A percentile compares a stretch with the other conserved stretches of the same genome.
Evolutionary conservation across 306 rosid species (phyloP).

Genomic region (Medicago lupulina): DNA sequence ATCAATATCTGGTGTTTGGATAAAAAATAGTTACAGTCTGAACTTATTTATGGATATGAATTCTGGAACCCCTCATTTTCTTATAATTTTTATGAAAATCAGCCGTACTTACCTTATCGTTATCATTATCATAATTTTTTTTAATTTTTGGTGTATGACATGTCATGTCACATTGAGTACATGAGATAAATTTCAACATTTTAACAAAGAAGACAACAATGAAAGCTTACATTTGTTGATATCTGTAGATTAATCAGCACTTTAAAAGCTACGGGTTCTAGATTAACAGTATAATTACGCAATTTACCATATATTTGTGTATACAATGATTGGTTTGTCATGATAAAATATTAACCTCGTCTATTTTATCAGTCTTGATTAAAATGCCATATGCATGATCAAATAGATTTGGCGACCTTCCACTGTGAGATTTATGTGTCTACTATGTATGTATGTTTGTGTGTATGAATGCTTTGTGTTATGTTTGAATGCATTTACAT

Average conservation of each 20-base stretch:
- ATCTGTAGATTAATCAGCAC: conserved; percentile 4
- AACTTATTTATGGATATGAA: conserved; percentile 13
- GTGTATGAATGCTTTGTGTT: conserved; percentile 14
- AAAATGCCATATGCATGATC: conserved; percentile 35
- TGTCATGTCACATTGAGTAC: conserved; percentile 11
- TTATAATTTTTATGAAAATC: not conserved
- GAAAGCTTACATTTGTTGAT: not conserved
- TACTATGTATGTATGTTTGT: not conserved
- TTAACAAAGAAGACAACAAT: too few species aligned
- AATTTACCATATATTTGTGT: not conserved
- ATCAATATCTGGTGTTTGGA: conserved; percentile 5
- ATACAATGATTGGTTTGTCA: conserved; percentile 12
- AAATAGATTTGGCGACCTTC: conserved; percentile 23
- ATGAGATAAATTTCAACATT: too few species aligned
- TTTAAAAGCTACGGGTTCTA: not conserved
- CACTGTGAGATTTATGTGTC: conserved; percentile 1
- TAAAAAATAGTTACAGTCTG: conserved; percentile 19
- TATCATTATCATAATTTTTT: not conserved
- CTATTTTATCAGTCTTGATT: conserved; percentile 27
- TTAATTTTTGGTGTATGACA: not conserved
- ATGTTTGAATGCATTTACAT: conserved; percentile 20
- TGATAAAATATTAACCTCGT: not conserved
- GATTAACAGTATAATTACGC: not conserved
- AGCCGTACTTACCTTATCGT: not conserved
- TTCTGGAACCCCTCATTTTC: conserved; percentile 6